Base-by-base conservation (phyloP, 2,329 filamentous ascomycete species). In the Fusarium sp. region DNA sequence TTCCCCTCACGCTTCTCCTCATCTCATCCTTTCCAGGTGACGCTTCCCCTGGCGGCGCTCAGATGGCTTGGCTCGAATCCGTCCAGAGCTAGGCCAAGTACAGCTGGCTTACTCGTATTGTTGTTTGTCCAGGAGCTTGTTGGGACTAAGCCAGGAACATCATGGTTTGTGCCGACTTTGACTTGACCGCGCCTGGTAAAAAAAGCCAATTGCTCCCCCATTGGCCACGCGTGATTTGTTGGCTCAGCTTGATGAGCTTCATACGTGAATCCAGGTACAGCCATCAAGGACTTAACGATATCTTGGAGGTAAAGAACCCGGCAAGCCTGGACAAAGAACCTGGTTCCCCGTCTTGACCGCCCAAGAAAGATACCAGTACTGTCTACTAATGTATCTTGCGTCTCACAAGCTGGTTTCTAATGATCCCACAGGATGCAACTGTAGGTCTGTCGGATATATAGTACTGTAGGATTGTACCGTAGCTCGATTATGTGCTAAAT, bases 321-420 rank as follows among this genome's bases (percentile, higher is more conserved):
- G 49, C 40, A 31, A 40, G 47, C 22, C 48, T 43, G 47, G 59
- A 24, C 53, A 62, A 31, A 48, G 29, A 62, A 55, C 53, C 53
- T 51, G 36, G 58, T 47, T 65, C 61, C 26, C 50, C 53, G 34
- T 65, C 52, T 59, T 66, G 62, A 65, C 62, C 62, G 62, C 62
- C 35, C 43, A 41, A 65, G 42, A 58, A 41, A 65, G 42, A 58
- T 46, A 46, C 60, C 38, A 28, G 45, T 19, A 3, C 19, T 19
- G 19, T 19, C 19, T 19, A 19, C n/a, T n/a, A n/a, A n/a, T 19
- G 19, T 32, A 44, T 31, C 32, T 31, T 12, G 24, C 28, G 34
- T 35, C 13, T 25, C 24, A 34, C 22, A 32, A 35, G 36, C 10
- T 54, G 36, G 24, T 15, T 39, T 41, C 24, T 19, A 43, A 42